phyloP scores from a whole-genome alignment of 768 basidiomycete genomes.

The Macrolepiota fuliginosa region DNA sequence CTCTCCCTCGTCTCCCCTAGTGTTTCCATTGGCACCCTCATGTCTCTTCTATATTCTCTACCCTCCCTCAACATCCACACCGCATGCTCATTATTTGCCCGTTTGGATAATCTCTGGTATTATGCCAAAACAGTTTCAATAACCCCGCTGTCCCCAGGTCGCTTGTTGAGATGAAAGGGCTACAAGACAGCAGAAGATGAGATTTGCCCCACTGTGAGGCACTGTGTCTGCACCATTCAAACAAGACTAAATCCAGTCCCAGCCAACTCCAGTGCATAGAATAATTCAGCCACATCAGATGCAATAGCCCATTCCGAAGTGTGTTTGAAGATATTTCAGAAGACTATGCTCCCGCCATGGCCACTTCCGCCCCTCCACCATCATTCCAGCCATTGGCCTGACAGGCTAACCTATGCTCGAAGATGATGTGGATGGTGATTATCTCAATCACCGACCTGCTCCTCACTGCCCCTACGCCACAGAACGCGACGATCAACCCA shows the following conservation, averaged over 20 bases:
- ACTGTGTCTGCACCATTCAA: conserved; percentile 17
- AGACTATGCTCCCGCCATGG: conserved; percentile 24
- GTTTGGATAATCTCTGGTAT: background rate
- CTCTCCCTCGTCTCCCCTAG: too few species aligned
- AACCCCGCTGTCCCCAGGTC: conserved; percentile 40
- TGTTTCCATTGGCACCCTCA: too few species aligned
- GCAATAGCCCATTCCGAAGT: background rate
- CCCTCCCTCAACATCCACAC: too few species aligned
- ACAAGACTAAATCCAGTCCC: conserved; percentile 5
- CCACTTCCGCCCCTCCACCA: conserved; percentile 12
- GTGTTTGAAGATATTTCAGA: conserved; percentile 31
- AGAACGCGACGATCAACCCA: too few species aligned
- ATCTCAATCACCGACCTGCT: conserved; percentile 14
- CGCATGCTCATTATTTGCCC: too few species aligned
- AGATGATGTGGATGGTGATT: conserved; percentile 24
- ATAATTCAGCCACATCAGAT: background rate
- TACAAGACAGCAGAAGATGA: conserved; percentile 24
- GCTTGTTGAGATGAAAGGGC: conserved; percentile 46
- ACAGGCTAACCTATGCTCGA: conserved; percentile 31
- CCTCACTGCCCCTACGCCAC: conserved; percentile 8
- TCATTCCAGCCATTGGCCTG: conserved; percentile 24
- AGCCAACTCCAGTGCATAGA: background rate
- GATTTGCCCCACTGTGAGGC: conserved; percentile 23
- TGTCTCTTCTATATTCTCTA: too few species aligned
- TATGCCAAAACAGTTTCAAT: conserved; percentile 22